Base-by-base conservation (phyloP, 805 yeast genomes). In the Candida sithepensis region DNA sequence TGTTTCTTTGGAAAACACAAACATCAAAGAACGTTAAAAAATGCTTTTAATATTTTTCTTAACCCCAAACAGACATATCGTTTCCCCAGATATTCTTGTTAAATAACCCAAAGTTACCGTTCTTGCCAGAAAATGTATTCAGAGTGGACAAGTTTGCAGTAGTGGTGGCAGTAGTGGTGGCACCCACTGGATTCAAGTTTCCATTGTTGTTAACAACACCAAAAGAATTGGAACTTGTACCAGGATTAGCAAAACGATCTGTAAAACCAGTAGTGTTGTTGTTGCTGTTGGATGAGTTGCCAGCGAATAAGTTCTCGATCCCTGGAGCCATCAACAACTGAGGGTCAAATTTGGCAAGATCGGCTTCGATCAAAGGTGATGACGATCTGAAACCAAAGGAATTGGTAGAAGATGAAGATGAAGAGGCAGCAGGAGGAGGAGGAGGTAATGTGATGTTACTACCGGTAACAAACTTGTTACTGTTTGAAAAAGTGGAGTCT, bases 61-160 rank as follows among this genome's bases (percentile, higher is more conserved):
- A 55, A 23, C 61, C 58, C 61, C 61, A 57, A 22, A 55, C 61
- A 16, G 59, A 57, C 56, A 52, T 57, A 43, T 57, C 57, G 41
- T 49, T 50, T 32, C 61, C 58, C 61, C 59, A 57, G 39, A 57
- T 57, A 32, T 42, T 57, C 36, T 54, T 57, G 28, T 45, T 51
- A 19, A 46, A 47, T 16, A 45, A 14, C 5, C 54, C 52, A 24
- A 39, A 39, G 13, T 46, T 42, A 21, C 13, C 40, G 23, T 21
- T 40, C 12, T 34, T 39, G 9, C 33, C 23, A 20, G 39, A 28
- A 21, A 21, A 23, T 16, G 33, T 30, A 32, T n/a, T 18, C 3
- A 18, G 19, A 39, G n/a, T 18, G n/a, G 46, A 19, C n/a, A 39
- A 19, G 16, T 30, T 34, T 26, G 41, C 6, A 6, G 39, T 14